phyloP scores from a whole-genome alignment of 2,329 filamentous ascomycete species.

The Colletotrichum somersetense region DNA sequence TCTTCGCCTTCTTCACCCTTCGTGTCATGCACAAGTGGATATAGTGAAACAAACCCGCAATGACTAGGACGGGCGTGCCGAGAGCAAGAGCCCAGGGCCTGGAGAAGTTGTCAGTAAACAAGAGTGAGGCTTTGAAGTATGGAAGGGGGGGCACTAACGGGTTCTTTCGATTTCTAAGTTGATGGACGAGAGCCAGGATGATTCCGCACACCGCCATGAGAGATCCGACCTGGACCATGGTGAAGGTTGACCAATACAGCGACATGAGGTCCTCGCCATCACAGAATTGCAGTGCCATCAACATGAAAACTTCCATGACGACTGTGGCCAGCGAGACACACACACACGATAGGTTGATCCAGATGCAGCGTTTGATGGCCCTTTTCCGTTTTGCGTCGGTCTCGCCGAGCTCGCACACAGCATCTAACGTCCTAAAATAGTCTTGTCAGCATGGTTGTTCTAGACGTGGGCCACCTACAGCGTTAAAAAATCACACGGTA shows the following conservation, averaged over 20 bases:
- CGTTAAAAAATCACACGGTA: not conserved
- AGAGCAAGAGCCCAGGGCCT: conserved; percentile 70
- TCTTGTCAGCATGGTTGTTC: conserved; percentile 12
- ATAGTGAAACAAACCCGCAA: conserved; percentile 66
- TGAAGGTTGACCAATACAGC: conserved; percentile 73
- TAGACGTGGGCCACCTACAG: not conserved
- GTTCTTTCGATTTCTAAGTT: conserved; percentile 62
- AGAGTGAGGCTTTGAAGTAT: not conserved
- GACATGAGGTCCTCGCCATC: conserved; percentile 71
- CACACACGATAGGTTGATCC: conserved; percentile 59
- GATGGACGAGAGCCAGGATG: conserved; percentile 65
- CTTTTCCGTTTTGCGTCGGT: conserved; percentile 53
- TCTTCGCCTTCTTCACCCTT: conserved; percentile 50
- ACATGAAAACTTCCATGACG: conserved; percentile 66
- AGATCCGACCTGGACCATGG: conserved; percentile 69
- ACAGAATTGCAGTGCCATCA: conserved; percentile 69
- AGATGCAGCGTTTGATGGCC: conserved; percentile 56
- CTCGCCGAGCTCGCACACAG: conserved; percentile 48
- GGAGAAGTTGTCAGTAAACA: conserved; percentile 23
- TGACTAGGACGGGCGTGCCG: conserved; percentile 71
- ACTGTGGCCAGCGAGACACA: conserved; percentile 58
- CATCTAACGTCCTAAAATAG: conserved; percentile 52
- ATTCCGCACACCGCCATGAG: conserved; percentile 70
- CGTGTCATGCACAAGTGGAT: conserved; percentile 57
- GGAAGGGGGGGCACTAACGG: conserved; percentile 56